These are phyloP conservation scores for Emergomyces orientalis DNA, from an alignment of 2,329 filamentous ascomycete species.

Conservation along the genomic window DNA sequence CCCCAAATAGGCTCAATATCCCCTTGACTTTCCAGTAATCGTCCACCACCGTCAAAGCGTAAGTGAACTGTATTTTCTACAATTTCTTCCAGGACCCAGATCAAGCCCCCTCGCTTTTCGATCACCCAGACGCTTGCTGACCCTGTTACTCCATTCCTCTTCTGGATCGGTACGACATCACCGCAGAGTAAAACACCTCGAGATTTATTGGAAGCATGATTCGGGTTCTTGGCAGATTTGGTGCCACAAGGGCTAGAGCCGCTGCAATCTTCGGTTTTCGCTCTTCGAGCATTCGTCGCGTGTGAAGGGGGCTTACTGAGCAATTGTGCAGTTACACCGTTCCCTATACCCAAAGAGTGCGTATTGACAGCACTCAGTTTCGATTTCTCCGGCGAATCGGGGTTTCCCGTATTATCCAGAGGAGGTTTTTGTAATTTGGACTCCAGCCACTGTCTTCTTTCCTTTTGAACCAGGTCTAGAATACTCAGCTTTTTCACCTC, in stretches of 20 bases:
- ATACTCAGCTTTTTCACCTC: conserved; percentile 94
- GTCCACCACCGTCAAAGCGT: conserved; percentile 66
- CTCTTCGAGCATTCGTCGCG: conserved; percentile 36
- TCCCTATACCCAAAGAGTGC: conserved; percentile 54
- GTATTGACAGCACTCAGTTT: conserved; percentile 32
- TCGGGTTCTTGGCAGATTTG: conserved; percentile 44
- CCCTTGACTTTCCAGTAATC: conserved; percentile 61
- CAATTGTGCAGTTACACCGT: conserved; percentile 78
- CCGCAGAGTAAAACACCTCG: conserved; percentile 87
- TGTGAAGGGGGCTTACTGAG: conserved; percentile 69
- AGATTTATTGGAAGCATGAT: conserved; percentile 66
- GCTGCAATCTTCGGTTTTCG: conserved; percentile 52
- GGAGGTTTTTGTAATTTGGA: conserved; percentile 57
- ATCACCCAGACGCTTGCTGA: conserved; percentile 98
- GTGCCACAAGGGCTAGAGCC: conserved; percentile 33
- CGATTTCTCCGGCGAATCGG: conserved; percentile 41
- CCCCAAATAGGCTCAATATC: conserved; percentile 83
- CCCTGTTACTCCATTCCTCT: conserved; percentile 82
- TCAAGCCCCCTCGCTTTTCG: conserved; percentile 84
- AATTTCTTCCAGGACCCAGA: conserved; percentile 97
- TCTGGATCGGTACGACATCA: conserved; percentile 96
- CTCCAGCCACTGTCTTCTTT: conserved; percentile 81
- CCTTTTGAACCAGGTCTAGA: conserved; percentile 84
- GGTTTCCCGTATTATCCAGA: conserved; percentile 22
- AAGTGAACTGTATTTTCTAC: conserved; percentile 82